Conservation (phyloP, 2,329 filamentous ascomycete genomes). For the Colletotrichum eleusines region DNA sequence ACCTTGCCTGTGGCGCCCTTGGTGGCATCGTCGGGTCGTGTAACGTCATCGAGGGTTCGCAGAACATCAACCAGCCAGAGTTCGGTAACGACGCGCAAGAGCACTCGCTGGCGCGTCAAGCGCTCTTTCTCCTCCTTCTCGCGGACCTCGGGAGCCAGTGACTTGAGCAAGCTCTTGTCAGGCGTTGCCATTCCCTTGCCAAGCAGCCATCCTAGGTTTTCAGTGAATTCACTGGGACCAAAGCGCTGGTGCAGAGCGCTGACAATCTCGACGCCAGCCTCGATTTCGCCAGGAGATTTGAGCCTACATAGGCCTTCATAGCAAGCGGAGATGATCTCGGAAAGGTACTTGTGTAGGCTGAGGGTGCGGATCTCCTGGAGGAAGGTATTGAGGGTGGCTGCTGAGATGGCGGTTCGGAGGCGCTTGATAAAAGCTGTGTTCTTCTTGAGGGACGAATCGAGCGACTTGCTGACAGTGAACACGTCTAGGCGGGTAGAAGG, state of each 20-base stretch:
- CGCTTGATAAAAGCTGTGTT: slow-evolving; percentile 99
- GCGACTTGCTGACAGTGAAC: slow-evolving; percentile 79
- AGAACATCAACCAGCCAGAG: slow-evolving; percentile 94
- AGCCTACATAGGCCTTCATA: slow-evolving; percentile 94
- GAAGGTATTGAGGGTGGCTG: slow-evolving; percentile 84
- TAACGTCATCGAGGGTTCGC: slow-evolving; percentile 79
- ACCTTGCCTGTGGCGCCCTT: slow-evolving; percentile 73
- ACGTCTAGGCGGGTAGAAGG: slow-evolving; percentile 67
- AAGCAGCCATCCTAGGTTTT: slow-evolving; percentile 91
- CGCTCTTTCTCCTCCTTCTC: slow-evolving; percentile 98
- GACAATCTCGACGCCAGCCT: slow-evolving; percentile 91
- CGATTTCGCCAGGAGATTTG: slow-evolving; percentile 91
- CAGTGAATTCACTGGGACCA: slow-evolving; percentile 89
- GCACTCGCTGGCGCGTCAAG: slow-evolving; percentile 83
- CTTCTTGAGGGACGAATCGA: slow-evolving; percentile 97
- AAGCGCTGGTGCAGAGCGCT: slow-evolving; percentile 97
- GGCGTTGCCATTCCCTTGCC: slow-evolving; percentile 92
- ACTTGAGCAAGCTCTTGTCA: slow-evolving; percentile 86
- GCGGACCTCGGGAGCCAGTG: slow-evolving; percentile 81
- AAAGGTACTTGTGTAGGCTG: slow-evolving; percentile 95
- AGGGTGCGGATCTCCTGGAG: slow-evolving; percentile 90
- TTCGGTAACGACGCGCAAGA: slow-evolving; percentile 92
- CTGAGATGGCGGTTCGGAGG: slow-evolving; percentile 87
- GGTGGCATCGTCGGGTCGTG: slow-evolving; percentile 71
- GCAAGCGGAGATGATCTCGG: slow-evolving; percentile 95